phyloP scores from a whole-genome alignment of 2,329 filamentous ascomycete genomes.

The Lasiodiplodia sp. region DNA sequence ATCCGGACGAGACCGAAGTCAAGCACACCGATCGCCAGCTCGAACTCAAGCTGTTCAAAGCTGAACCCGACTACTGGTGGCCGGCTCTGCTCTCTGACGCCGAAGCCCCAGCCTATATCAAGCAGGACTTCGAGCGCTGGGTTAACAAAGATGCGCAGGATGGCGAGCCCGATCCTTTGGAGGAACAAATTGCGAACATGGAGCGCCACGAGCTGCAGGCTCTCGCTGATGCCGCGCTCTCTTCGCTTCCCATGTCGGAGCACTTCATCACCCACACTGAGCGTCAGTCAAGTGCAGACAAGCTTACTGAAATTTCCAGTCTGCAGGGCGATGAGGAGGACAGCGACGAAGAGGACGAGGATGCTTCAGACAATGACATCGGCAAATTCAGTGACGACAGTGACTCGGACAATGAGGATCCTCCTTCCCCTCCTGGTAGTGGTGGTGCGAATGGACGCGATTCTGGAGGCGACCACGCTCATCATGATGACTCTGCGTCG shows the following conservation, averaged over 20 bases:
- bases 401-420: neutral
- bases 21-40: slow-evolving; percentile 20
- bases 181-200: slow-evolving; percentile 4
- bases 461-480: neutral
- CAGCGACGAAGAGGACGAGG: neutral
- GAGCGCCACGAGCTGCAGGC: neutral
- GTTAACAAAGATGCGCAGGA: slow-evolving; percentile 7
- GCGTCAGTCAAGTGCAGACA: neutral
- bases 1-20: neutral
- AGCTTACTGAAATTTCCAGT: neutral
- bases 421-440: neutral
- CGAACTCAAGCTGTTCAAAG: slow-evolving; percentile 11
- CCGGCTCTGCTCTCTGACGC: neutral
- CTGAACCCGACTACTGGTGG: slow-evolving; percentile 22
- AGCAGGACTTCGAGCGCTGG: slow-evolving; percentile 21
- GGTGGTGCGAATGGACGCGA: neutral
- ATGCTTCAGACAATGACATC: neutral
- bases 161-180: slow-evolving; percentile 4
- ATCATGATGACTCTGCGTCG: neutral
- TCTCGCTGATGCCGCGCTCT: slow-evolving; percentile 6
- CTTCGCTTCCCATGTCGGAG: neutral
- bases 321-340: neutral
- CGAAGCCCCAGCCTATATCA: neutral
- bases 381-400: neutral
- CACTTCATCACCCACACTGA: neutral